Conservation (phyloP, 148 eudicot species). For the Oxyria digyna region DNA sequence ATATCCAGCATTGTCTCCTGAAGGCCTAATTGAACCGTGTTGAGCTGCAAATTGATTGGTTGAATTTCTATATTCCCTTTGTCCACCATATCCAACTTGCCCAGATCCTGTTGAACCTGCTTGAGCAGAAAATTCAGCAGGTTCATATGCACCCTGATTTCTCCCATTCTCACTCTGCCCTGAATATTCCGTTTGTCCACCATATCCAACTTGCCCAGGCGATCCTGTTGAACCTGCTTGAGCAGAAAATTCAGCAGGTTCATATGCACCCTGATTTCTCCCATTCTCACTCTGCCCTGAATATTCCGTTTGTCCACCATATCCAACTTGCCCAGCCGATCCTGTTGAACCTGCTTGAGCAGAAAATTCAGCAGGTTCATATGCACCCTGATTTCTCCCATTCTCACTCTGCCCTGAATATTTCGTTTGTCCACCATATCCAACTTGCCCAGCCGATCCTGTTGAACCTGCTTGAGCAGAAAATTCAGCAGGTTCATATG, state of each 20-base stretch:
- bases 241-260: background rate
- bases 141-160: background rate
- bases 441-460: background rate
- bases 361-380: background rate
- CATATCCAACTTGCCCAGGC: background rate
- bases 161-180: background rate
- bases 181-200: background rate
- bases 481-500: background rate
- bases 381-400: background rate
- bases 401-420: background rate
- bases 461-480: background rate
- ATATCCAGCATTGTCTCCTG: constrained; percentile 2
- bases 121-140: background rate
- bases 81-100: background rate
- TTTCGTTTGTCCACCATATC: background rate
- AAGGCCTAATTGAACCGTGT: background rate
- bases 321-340: background rate
- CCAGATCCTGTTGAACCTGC: background rate
- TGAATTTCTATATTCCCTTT: background rate
- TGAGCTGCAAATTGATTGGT: background rate
- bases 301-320: background rate
- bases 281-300: background rate
- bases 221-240: background rate
- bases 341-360: background rate
- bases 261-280: background rate